Evolutionary conservation across 495 filamentous ascomycete genomes (phyloP).

Genomic region (Penicillium longicatenatum): DNA sequence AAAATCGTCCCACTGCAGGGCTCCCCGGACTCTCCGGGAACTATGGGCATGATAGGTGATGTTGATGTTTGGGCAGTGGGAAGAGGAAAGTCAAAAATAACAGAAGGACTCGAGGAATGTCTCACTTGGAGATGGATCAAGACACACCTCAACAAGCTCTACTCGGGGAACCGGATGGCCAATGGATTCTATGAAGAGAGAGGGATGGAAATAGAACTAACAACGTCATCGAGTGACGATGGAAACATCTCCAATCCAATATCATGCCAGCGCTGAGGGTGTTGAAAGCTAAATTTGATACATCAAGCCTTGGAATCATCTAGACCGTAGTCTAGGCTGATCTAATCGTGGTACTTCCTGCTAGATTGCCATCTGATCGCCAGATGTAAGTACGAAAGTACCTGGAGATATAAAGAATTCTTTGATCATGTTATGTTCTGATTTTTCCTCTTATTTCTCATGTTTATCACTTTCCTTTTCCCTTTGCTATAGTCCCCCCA

Average conservation of each 20-base stretch:
- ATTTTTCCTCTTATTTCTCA: neutral
- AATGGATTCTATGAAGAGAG: neutral
- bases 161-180: conserved; percentile 4
- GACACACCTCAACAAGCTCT: neutral
- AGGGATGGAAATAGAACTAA: neutral
- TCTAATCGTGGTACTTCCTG: neutral
- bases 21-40: conserved; percentile 14
- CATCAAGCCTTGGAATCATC: neutral
- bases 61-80: neutral
- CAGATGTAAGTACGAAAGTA: neutral
- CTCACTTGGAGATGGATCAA: neutral
- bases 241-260: neutral
- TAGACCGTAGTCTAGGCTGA: conserved; percentile 1
- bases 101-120: neutral
- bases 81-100: neutral
- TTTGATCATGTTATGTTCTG: neutral
- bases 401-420: neutral
- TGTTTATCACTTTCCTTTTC: neutral
- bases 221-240: neutral
- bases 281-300: neutral
- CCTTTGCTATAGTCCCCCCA: neutral
- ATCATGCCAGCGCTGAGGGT: neutral
- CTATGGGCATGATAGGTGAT: neutral
- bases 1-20: conserved; percentile 19
- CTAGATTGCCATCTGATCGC: conserved; percentile 10